Conservation (phyloP, 768 basidiomycete genomes). For the Leccinellum luteum region DNA sequence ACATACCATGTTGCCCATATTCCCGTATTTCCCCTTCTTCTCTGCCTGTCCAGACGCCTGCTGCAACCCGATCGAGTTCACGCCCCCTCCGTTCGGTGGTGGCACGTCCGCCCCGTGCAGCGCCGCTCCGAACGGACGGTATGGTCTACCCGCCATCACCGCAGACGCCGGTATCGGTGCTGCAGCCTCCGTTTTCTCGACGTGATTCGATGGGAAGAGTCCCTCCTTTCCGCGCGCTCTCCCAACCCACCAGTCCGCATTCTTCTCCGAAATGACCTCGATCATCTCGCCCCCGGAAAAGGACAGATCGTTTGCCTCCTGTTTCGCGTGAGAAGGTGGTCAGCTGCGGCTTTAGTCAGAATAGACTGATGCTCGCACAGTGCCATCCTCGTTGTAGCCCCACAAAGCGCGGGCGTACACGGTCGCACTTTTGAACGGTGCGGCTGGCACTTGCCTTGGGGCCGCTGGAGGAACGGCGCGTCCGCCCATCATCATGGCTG, state of each 20-base stretch:
- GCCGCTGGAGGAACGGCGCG: constrained; percentile 17
- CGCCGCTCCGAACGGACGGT: constrained; percentile 39
- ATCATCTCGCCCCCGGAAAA: constrained; percentile 76
- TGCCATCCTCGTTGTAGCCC: constrained; percentile 62
- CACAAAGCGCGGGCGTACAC: constrained; percentile 56
- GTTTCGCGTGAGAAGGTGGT: constrained; percentile 6
- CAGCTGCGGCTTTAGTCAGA: not conserved
- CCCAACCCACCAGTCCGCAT: constrained; percentile 88
- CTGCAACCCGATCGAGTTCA: constrained; percentile 32
- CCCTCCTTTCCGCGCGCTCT: constrained; percentile 59
- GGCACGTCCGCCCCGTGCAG: constrained; percentile 34
- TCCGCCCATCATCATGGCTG: not conserved
- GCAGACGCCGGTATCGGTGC: not conserved
- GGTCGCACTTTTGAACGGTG: constrained; percentile 4
- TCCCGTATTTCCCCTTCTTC: constrained; percentile 61
- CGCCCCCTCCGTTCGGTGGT: constrained; percentile 24
- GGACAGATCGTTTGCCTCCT: constrained; percentile 80
- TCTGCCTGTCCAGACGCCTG: constrained; percentile 25
- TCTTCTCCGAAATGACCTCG: constrained; percentile 75
- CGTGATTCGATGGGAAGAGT: constrained; percentile 76
- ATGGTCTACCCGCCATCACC: constrained; percentile 13
- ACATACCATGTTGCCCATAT: constrained; percentile 54
- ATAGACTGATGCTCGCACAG: constrained; percentile 32
- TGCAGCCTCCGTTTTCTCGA: constrained; percentile 49
- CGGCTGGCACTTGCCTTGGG: constrained; percentile 9